Conservation (phyloP, 192 early-diverging fungal genomes). For the Linnemannia zychae region DNA sequence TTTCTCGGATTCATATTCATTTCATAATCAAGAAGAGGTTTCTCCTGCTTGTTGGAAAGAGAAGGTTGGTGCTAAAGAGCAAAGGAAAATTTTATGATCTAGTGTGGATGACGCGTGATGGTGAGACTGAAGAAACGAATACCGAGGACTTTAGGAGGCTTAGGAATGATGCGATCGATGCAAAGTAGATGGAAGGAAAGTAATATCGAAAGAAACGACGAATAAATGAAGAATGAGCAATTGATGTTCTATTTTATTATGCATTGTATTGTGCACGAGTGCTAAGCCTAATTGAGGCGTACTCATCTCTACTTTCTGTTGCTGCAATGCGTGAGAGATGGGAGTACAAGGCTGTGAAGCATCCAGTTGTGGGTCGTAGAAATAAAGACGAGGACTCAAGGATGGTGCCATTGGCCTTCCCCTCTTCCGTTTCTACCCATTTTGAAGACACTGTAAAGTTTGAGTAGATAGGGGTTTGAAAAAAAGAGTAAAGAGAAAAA, state of each 20-base stretch:
- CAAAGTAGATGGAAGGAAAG: neutral
- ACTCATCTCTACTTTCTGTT: too few species aligned
- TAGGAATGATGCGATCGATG: conserved; percentile 13
- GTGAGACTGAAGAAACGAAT: conserved; percentile 26
- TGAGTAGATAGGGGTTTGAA: neutral
- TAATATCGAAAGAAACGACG: too few species aligned
- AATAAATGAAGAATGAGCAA: neutral
- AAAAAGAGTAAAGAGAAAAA: neutral
- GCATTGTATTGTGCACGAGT: too few species aligned
- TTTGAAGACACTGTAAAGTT: neutral
- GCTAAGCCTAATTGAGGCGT: too few species aligned
- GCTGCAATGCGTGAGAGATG: too few species aligned
- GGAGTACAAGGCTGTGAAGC: too few species aligned
- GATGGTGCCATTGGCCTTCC: neutral
- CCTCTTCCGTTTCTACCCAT: neutral
- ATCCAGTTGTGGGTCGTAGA: neutral
- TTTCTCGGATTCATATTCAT: neutral
- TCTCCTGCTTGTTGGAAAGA: neutral
- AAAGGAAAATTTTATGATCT: neutral
- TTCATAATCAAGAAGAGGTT: neutral
- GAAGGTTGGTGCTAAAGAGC: neutral
- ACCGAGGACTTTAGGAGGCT: neutral
- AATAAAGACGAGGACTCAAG: neutral
- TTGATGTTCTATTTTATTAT: neutral
- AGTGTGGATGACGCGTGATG: conserved; percentile 47